Conservation (phyloP, 306 rosid species). For the Ceratonia siliqua region DNA sequence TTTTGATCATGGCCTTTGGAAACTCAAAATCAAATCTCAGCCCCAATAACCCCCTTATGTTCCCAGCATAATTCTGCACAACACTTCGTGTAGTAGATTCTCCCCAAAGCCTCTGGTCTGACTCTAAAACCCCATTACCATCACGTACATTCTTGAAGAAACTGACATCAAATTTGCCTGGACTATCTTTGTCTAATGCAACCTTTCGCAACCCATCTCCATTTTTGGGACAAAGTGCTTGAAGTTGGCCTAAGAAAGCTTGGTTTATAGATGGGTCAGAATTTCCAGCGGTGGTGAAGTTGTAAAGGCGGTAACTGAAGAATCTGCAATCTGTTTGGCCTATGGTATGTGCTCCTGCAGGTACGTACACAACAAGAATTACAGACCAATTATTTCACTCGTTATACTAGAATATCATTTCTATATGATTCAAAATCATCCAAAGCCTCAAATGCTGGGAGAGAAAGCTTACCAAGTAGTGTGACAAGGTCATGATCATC, state of each 20-base stretch:
- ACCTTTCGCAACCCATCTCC: constrained; percentile 54
- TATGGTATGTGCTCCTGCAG: constrained; percentile 55
- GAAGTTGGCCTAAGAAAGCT: constrained; percentile 44
- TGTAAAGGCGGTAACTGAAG: constrained; percentile 48
- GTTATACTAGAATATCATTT: background rate
- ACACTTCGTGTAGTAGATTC: constrained; percentile 42
- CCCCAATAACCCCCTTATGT: constrained; percentile 53
- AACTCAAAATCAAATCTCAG: constrained; percentile 63
- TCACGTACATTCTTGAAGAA: constrained; percentile 66
- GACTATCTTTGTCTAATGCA: constrained; percentile 54
- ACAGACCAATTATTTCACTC: background rate
- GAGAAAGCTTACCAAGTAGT: constrained; percentile 55
- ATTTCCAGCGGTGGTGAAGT: constrained; percentile 56
- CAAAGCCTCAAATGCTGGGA: constrained; percentile 25
- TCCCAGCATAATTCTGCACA: constrained; percentile 62
- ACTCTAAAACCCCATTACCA: constrained; percentile 65
- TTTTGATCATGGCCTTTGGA: constrained; percentile 70
- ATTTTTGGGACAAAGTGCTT: constrained; percentile 43
- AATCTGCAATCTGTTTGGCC: constrained; percentile 62
- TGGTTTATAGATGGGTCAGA: constrained; percentile 60
- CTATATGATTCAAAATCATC: background rate
- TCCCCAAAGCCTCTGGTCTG: constrained; percentile 76
- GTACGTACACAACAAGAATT: background rate
- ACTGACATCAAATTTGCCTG: constrained; percentile 48
- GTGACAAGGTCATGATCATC: constrained; percentile 73